Evolutionary conservation across 1,139 yeast genomes (phyloP), one percentile per base, ranked within the genome.

Genomic region (Diutina neorugosa): DNA sequence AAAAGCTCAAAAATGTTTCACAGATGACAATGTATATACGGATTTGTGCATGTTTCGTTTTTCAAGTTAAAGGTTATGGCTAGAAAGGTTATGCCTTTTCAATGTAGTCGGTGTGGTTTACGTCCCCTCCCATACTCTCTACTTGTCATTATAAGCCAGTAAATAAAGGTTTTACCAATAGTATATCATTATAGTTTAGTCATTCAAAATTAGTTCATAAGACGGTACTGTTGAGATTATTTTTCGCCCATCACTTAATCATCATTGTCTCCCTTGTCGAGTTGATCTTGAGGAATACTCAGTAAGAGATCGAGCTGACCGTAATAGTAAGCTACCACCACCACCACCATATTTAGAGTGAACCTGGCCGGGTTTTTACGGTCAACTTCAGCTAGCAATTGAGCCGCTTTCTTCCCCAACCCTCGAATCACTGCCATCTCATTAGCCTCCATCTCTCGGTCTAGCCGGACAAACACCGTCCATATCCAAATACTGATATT

Each of bases 391-490:
- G 20, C 18, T 5, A 25, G 11, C 19, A 46, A 18, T 18, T 27
- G 27, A 4, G 23, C 23, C 4, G 50, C 50, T 16, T 46, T 46
- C 27, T 46, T 46, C 12, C 50, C 50, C 11, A 46, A 18, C 2
- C 27, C 41, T 4, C 50, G 50, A 18, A 46, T 46, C 16, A 46
- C 31, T 41, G 27, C 37, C 21, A 46, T 8, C 27, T 46, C 50
- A 18, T 27, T 46, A 5, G 50, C 50, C 5, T 46, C 50, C 50
- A 46, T 46, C 27, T 46, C 50, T 12, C 50, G 37, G 31, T 46
- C 50, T n/a, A 46, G 14, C 19, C 50, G 50, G 1, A 46, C 40
- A 46, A 46, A 46, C 8, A 46, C 40, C 50, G 50, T 46, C 50
- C 50, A 46, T 8, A 46, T 46, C 50, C 50, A 46, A 19, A 25